These are phyloP conservation scores for Jaminaea rosea DNA, from an alignment of 1,284 basidiomycete species.

Conservation along the genomic window DNA sequence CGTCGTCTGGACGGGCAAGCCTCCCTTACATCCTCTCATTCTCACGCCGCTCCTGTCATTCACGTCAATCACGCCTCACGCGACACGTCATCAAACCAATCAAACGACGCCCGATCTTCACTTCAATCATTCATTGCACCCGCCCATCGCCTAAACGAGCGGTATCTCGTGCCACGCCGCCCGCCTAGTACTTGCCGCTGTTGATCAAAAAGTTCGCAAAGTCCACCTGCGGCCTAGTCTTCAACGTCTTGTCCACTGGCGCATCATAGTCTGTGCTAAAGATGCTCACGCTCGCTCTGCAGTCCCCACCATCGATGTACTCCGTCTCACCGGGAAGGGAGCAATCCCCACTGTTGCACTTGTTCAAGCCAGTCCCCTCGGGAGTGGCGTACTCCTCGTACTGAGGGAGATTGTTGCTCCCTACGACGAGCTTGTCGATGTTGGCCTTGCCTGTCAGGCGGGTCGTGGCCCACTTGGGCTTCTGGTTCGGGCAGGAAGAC, in stretches of 20 bases:
- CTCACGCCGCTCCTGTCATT: no score
- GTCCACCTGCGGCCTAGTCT: no score
- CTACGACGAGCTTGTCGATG: slow-evolving; percentile 25
- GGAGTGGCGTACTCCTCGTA: slow-evolving; percentile 17
- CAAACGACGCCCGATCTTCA: no score
- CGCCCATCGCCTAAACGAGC: no score
- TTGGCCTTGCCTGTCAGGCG: slow-evolving; percentile 32
- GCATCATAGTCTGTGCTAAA: slow-evolving; percentile 38
- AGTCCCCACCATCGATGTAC: slow-evolving; percentile 16
- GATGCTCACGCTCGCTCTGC: slow-evolving; percentile 25
- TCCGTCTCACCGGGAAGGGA: slow-evolving; percentile 33
- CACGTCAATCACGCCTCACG: no score
- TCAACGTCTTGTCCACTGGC: slow-evolving; percentile 11
- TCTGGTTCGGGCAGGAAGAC: slow-evolving; percentile 1
- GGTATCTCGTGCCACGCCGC: no score
- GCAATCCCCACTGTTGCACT: slow-evolving; percentile 28
- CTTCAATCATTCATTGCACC: no score
- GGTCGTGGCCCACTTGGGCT: slow-evolving; percentile 13
- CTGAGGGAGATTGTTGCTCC: slow-evolving; percentile 21
- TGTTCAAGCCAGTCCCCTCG: slow-evolving; percentile 19
- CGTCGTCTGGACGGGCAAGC: no score
- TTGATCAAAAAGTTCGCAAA: no score
- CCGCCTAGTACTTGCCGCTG: no score
- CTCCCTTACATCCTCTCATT: no score
- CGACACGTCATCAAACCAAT: no score